Conservation (phyloP, 495 filamentous ascomycete species). For the Aspergillus ostianus region DNA sequence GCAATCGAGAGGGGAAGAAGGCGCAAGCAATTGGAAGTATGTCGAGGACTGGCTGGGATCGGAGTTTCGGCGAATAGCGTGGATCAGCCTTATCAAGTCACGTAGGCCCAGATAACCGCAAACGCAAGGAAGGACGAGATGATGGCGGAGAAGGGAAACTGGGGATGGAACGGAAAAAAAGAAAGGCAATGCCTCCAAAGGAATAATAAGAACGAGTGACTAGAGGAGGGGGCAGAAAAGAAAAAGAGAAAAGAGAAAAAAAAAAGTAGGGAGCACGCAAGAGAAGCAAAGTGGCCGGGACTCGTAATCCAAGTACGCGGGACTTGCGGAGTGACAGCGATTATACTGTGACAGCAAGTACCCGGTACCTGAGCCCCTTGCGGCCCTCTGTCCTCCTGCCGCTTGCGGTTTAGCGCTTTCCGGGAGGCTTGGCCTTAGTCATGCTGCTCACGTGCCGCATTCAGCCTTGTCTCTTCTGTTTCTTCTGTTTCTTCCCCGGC, state of each 20-base stretch:
- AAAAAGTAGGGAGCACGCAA: slow-evolving; percentile 6
- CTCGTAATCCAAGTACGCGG: not conserved
- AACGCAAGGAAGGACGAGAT: not conserved
- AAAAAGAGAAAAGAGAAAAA: slow-evolving; percentile 5
- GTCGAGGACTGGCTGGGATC: not conserved
- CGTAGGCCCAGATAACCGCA: not conserved
- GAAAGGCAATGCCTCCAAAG: not conserved
- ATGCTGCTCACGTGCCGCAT: not conserved
- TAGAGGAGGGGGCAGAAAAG: slow-evolving; percentile 5
- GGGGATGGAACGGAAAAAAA: not conserved
- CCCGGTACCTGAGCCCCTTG: not conserved
- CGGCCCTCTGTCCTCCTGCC: not conserved
- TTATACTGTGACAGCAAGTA: not conserved
- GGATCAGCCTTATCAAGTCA: slow-evolving; percentile 5
- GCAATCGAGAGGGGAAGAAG: not conserved
- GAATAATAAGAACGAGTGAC: not conserved
- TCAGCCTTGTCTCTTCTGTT: not conserved
- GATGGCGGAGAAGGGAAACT: not conserved
- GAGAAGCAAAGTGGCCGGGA: slow-evolving; percentile 19
- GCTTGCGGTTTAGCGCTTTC: not conserved
- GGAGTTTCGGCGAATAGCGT: slow-evolving; percentile 6
- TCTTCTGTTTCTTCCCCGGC: too few relatives aligned
- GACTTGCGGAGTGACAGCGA: not conserved
- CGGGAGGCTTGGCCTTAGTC: not conserved
- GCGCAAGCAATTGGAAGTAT: slow-evolving; percentile 1